phyloP scores from a whole-genome alignment of 495 filamentous ascomycete genomes.

The Aeminium ludgeri region DNA sequence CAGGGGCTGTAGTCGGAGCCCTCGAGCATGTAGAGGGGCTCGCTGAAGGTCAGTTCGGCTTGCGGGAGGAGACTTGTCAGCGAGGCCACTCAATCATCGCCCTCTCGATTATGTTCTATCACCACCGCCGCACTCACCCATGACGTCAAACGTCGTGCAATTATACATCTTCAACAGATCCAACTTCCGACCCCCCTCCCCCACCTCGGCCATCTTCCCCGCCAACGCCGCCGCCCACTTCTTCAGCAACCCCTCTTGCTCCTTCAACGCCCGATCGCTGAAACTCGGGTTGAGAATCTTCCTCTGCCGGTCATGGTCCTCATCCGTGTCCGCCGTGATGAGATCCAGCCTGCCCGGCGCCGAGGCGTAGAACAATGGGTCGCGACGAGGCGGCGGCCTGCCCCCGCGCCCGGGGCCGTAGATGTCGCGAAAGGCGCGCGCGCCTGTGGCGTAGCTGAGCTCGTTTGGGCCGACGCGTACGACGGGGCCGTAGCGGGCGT shows the following conservation, averaged over 20 bases:
- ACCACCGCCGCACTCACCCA: constrained; percentile 5
- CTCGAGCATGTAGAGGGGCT: constrained; percentile 8
- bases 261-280: constrained; percentile 9
- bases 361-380: constrained; percentile 9
- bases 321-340: constrained; percentile 10
- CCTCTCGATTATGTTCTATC: no score
- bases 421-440: constrained; percentile 9
- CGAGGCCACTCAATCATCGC: no score
- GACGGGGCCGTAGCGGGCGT: constrained; percentile 13
- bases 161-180: constrained; percentile 12
- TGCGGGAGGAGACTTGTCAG: no score
- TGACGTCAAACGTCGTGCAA: constrained; percentile 12
- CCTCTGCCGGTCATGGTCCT: constrained; percentile 11
- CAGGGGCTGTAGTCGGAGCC: constrained; percentile 3
- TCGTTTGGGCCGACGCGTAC: constrained; percentile 12
- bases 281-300: constrained; percentile 14
- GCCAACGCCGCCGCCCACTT: constrained; percentile 5
- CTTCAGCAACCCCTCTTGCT: constrained; percentile 15
- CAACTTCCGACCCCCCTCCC: not conserved
- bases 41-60: constrained; percentile 12
- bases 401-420: constrained; percentile 13
- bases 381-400: constrained; percentile 4
- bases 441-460: constrained; percentile 11
- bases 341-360: not conserved
- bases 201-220: constrained; percentile 2